Percentiles rank a stretch among this genome's conserved stretches.
Conservation (phyloP, 768 basidiomycete genomes). For the Dictyophora rubrovolvata region DNA sequence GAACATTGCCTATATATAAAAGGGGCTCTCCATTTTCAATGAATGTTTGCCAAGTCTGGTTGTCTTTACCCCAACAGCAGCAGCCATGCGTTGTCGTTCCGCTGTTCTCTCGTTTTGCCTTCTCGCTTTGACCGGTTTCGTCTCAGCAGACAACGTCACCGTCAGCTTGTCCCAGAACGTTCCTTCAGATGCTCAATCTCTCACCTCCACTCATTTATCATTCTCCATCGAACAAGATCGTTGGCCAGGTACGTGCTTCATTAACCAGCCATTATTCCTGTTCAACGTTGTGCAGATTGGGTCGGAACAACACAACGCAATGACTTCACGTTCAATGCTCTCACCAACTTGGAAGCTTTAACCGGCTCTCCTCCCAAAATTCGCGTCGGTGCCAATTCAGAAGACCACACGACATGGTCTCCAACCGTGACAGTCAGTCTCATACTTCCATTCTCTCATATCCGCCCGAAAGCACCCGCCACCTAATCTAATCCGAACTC, state of each 20-base stretch:
- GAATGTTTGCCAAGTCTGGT: not conserved
- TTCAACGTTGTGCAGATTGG: conserved; percentile 36
- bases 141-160: not conserved
- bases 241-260: conserved; percentile 2
- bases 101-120: not conserved
- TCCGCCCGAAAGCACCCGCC: not conserved
- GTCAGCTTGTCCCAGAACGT: not conserved
- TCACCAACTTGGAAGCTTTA: conserved; percentile 1
- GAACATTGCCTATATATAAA: not conserved
- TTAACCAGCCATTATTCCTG: not conserved
- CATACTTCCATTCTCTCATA: not conserved
- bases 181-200: not conserved
- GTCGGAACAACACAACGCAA: conserved; percentile 40
- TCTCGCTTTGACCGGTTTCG: not conserved
- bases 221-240: conserved; percentile 7
- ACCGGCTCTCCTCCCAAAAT: conserved; percentile 11
- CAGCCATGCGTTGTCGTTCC: not conserved
- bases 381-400: conserved; percentile 12
- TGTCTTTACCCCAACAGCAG: not conserved
- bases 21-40: not conserved
- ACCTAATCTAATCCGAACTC: too few relatives aligned
- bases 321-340: conserved; percentile 35
- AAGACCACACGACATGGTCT: conserved; percentile 8
- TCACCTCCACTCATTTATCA: conserved; percentile 5
- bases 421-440: conserved; percentile 6